Base-by-base conservation (phyloP, 2,329 filamentous ascomycete genomes). In the Botrytis sinoallii region DNA sequence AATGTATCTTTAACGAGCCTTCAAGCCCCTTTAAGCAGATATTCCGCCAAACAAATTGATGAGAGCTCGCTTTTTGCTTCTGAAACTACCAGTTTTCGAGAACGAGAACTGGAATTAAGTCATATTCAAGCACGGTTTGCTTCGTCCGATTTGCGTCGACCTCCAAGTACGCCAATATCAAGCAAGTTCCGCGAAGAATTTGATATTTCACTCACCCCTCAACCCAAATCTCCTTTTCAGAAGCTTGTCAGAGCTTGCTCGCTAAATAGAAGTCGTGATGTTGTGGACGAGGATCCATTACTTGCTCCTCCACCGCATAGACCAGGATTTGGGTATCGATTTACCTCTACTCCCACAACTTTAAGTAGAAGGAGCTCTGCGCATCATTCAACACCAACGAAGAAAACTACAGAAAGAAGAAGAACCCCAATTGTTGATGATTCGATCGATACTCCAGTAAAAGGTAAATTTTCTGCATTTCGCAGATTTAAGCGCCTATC, bases 181-280 rank as follows among this genome's bases (percentile, higher is more conserved):
- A 81, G 79, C 64, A 81, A 78, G 57, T 81, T 81, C 60, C 76
- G 73, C 32, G 80, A 81, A 61, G 79, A 80, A 57, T 81, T 81
- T 68, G 73, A 77, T 35, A 46, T 75, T n/a, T 74, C 75, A 29
- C 63, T 65, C 38, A 52, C 65, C 0, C 48, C 59, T 20, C 65
- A 73, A 29, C 38, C 55, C 3, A 70, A 60, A 70, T 73, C 71
- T 55, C 66, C 66, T 0, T 73, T 73, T 57, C 71, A 73, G 18
- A 73, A 73, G n/a, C 71, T 73, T 35, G 71, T 70, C 4, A 70
- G 65, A 35, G 57, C 68, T 29, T 69, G 65, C n/a, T 72, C 71
- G 16, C 44, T 61, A 3, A 72, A 72, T 42, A 68, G 64, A 20
- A 59, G 32, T 25, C 59, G 52, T 48, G 64, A 72, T 16, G 42